These are phyloP conservation scores for Achaetomiella virescens DNA, from an alignment of 495 filamentous ascomycete genomes.

Conservation along the genomic window DNA sequence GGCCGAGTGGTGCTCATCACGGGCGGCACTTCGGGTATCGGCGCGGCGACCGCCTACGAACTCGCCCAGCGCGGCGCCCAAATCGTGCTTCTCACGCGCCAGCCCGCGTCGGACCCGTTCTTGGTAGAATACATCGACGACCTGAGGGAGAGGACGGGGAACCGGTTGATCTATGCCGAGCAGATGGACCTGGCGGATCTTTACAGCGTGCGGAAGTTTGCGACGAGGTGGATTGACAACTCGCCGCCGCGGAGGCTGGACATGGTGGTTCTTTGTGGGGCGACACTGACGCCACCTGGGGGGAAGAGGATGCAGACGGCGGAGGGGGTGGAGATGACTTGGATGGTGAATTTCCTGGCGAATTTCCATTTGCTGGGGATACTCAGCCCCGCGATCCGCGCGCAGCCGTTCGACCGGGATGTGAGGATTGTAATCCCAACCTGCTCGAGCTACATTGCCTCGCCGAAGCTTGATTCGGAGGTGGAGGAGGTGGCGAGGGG, in stretches of 20 bases:
- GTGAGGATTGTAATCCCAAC: slow-evolving; percentile 81
- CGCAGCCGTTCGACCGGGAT: slow-evolving; percentile 88
- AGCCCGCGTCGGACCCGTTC: slow-evolving; percentile 75
- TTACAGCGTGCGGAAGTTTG: slow-evolving; percentile 83
- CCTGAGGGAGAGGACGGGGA: slow-evolving; percentile 69
- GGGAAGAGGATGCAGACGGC: slow-evolving; percentile 48
- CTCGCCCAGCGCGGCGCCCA: slow-evolving; percentile 84
- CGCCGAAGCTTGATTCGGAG: slow-evolving; percentile 48
- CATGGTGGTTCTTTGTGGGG: slow-evolving; percentile 82
- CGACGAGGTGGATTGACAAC: slow-evolving; percentile 99
- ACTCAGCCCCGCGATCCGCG: slow-evolving; percentile 76
- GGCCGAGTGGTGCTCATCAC: slow-evolving; percentile 91
- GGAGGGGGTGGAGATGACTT: slow-evolving; percentile 81
- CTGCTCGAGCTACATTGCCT: slow-evolving; percentile 77
- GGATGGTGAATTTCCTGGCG: slow-evolving; percentile 90
- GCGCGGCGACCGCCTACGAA: slow-evolving; percentile 62
- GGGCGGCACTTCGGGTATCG: slow-evolving; percentile 91
- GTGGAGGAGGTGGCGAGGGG: slow-evolving; percentile 21
- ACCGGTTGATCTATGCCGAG: slow-evolving; percentile 90
- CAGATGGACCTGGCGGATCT: slow-evolving; percentile 84
- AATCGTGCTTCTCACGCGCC: slow-evolving; percentile 80
- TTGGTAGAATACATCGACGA: slow-evolving; percentile 89
- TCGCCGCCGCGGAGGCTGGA: slow-evolving; percentile 85
- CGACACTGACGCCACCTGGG: slow-evolving; percentile 61
- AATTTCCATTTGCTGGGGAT: slow-evolving; percentile 94